Base-by-base conservation (phyloP, 352 stramenopile species). In the Globisporangium iwayamae region DNA sequence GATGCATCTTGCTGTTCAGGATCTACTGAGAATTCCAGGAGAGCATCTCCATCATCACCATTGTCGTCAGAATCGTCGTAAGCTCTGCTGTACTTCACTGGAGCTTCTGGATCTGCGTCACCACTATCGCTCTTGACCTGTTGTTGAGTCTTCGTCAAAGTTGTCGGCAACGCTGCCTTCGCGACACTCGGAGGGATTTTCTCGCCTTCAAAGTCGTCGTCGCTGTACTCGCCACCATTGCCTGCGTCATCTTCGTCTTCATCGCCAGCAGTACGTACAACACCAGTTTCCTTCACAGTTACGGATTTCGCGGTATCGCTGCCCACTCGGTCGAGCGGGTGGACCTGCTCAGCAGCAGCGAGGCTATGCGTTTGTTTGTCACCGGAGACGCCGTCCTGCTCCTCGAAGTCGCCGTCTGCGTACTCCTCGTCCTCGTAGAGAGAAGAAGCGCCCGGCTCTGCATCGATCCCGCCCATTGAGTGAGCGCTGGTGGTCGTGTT, bases 141-240 rank as follows among this genome's bases (percentile, higher is more conserved):
- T 58, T 34, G 34, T 14, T n/a, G 10, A 14, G 11, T 34, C 16
- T 16, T 11, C 10, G 36, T 50, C 4, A 3, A 18, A 16, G 32
- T 7, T 14, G 36, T 14, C 36, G 36, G 3, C 36, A 41, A 11
- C 6, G 36, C 36, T 16, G 9, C 7, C 36, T 41, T 41, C 36
- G 11, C 36, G 36, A 41, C 36, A 32, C 47, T 51, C 6, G 11
- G 5, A 13, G 41, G 6, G 18, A n/a, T 60, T 22, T 61, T 56
- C 10, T 25, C 13, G 13, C n/a, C 43, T 10, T 67, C 53, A 20
- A 67, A 67, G 18, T 48, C 43, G 34, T 62, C 62, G 18, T 67
- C 54, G 1, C 51, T 58, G 54, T 62, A 62, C 16, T 8, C 48
- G 46, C 41, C n/a, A 34, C 11, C 30, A 4, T 8, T 32, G 13